Conservation (phyloP, 495 filamentous ascomycete genomes). For the Chaetomidium leptoderma region DNA sequence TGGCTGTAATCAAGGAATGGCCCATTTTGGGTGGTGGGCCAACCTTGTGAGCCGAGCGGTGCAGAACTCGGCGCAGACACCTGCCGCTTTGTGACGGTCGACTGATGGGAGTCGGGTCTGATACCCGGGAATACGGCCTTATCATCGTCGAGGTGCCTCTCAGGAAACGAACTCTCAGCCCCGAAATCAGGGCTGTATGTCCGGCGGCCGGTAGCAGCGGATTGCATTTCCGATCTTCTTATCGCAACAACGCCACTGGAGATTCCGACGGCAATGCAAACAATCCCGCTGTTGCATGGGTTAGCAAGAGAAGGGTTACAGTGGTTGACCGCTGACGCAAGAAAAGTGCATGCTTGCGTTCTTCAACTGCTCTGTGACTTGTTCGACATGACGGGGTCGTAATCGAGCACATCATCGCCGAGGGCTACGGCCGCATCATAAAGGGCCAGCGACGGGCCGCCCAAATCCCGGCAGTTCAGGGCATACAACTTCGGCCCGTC, state of each 20-base stretch:
- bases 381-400: slow-evolving; percentile 5
- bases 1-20: not conserved
- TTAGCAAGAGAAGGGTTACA: slow-evolving; percentile 1
- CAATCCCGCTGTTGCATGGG: slow-evolving; percentile 5
- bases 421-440: slow-evolving; percentile 15
- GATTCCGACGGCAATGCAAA: not conserved
- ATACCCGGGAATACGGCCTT: slow-evolving; percentile 2
- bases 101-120: slow-evolving; percentile 6
- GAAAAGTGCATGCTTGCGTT: slow-evolving; percentile 14
- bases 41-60: not conserved
- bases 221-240: slow-evolving; percentile 21
- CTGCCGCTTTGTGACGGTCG: not conserved
- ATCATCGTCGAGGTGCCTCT: slow-evolving; percentile 24
- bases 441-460: not conserved
- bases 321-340: slow-evolving; percentile 15
- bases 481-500: slow-evolving; percentile 12
- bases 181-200: slow-evolving; percentile 12
- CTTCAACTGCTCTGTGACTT: not conserved
- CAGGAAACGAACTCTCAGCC: slow-evolving; percentile 27
- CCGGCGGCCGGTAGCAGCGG: slow-evolving; percentile 6
- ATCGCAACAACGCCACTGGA: slow-evolving; percentile 11
- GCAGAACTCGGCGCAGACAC: not conserved
- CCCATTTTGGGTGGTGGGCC: slow-evolving; percentile 3
- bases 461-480: not conserved
- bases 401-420: slow-evolving; percentile 13